phyloP scores from a whole-genome alignment of 257 asterid species.

The Solanum pinnatisectum region DNA sequence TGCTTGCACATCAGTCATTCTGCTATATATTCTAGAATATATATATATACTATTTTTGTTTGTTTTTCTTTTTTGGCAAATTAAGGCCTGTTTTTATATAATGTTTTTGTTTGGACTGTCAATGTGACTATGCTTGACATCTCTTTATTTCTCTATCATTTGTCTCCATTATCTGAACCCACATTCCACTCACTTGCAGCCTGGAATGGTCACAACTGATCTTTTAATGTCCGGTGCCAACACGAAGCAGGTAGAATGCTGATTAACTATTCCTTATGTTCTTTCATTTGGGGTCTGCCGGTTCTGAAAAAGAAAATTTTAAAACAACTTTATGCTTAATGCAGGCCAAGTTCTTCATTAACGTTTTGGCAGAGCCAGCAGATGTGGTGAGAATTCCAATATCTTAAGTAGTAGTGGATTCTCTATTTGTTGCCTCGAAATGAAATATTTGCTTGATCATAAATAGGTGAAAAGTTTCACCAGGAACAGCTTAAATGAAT shows the following conservation, averaged over 20 bases:
- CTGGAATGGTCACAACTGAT: conserved; percentile 98
- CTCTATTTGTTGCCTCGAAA: background rate
- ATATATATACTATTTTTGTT: background rate
- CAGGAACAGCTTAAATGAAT: background rate
- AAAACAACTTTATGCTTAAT: background rate
- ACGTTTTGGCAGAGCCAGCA: conserved; percentile 93
- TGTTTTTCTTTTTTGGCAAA: background rate
- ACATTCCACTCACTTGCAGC: conserved; percentile 33
- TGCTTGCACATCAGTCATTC: background rate
- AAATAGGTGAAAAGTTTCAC: background rate
- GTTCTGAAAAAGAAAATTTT: background rate
- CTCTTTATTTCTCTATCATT: background rate
- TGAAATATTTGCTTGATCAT: background rate
- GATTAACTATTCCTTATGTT: background rate
- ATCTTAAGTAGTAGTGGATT: background rate
- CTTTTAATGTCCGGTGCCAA: conserved; percentile 95
- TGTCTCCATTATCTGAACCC: background rate
- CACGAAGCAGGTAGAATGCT: conserved; percentile 65
- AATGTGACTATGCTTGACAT: background rate
- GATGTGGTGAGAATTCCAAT: conserved; percentile 50
- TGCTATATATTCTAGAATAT: background rate
- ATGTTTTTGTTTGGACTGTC: background rate
- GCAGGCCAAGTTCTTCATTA: conserved; percentile 97
- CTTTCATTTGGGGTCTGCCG: background rate
- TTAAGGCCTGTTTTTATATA: background rate